Base-by-base conservation (phyloP, 805 yeast genomes). In the Starmerella potacharoeniae region DNA sequence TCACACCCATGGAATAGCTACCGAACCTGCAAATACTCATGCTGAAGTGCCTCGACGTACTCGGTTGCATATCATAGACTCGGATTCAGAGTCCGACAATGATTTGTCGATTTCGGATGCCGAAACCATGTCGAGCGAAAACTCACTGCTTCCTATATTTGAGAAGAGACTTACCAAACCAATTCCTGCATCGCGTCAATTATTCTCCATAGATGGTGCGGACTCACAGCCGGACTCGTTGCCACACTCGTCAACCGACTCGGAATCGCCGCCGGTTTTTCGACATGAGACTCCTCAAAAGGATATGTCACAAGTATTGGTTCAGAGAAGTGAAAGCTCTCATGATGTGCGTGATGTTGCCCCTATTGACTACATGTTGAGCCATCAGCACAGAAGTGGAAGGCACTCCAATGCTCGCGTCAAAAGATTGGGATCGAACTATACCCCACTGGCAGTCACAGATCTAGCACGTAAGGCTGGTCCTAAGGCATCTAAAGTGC, bases 341-440 rank as follows among this genome's bases (percentile, higher is more conserved):
- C 29, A 40, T 4, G 30, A 13, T 35, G 50, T 46, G 17, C 29
- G 17, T 6, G 42, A 28, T 5, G 51, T 48, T 5, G 56, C 46
- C 5, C 56, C 49, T 2, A 54, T 54, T 22, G 57, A 54, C 44
- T 54, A 45, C 33, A 54, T 54, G 57, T 39, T 54, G 6, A 42
- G 50, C 42, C 46, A 54, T 11, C 17, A 36, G 16, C 28, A 36
- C 9, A 5, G 28, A 6, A n/a, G 36, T 8, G 11, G 30, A n/a
- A 44, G n/a, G 14, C 8, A 14, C n/a, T 5, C 11, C n/a, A 42
- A 11, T 42, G 16, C 37, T 46, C 48, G 11, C 9, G 42, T 30
- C 28, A 14, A 5, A 31, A 42, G 31, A 17, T 9, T 33, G 10
- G 47, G 45, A 6, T 14, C 31, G 5, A 14, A 46, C 16, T 46